Base-by-base conservation (phyloP, 306 rosid species). In the Parietaria judaica region DNA sequence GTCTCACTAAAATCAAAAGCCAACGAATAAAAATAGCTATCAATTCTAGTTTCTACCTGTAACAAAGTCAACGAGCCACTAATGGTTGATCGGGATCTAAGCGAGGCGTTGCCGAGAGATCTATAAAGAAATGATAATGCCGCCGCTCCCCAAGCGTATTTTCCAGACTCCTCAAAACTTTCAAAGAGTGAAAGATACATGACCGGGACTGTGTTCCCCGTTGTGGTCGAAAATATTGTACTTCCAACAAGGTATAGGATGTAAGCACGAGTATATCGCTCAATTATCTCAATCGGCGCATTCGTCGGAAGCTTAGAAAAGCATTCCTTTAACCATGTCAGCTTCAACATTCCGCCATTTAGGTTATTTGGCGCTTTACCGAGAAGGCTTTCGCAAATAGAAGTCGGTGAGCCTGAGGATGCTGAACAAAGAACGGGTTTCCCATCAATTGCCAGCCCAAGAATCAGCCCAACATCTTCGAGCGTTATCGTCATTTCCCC, bases 261-360 rank as follows among this genome's bases (percentile, higher is more conserved):
- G 74, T 89, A 89, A 50, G 97, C 97, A 39, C 97, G 88, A 5
- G 95, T 89, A 65, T 78, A 78, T 17, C 66, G 68, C 65, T 72
- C 96, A 36, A 70, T 72, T 66, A 69, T 84, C 49, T 95, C 95
- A n/a, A n/a, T n/a, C n/a, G n/a, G n/a, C n/a, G n/a, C n/a, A 72
- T 81, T 78, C 58, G 83, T 84, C 10, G 85, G 87, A 73, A 91
- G 86, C 62, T 78, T 86, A 14, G 91, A 86, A 65, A 91, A 91
- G 57, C 73, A 81, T 72, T 91, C 95, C 66, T 84, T 87, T 78
- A 87, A 74, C 97, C 97, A 91, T 51, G 90, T 85, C 66, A 91
- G 88, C 81, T 91, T 91, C 80, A 87, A 74, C 91, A 84, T 84
- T 74, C 96, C 97, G 65, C 96, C 96, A 60, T 82, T 91, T 64